Evolutionary conservation across 225 moss, liverwort and hornwort genomes (phyloP).

Genomic region (Anthoceros angustus): DNA sequence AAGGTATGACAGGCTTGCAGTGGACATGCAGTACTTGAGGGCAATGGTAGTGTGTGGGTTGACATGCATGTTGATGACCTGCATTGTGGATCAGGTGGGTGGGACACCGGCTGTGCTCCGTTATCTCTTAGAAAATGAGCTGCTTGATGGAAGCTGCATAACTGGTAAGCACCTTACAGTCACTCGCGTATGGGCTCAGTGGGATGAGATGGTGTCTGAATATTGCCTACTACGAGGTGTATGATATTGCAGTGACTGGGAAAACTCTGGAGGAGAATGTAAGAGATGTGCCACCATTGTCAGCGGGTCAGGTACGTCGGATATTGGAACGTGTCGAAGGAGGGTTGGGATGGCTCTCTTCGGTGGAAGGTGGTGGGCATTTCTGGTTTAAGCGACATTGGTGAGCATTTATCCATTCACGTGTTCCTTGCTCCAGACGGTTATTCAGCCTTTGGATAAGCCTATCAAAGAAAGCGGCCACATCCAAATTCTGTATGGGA

Average conservation of each 20-base stretch:
- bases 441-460: constrained; percentile 44
- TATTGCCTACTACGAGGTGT: not conserved
- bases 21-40: not conserved
- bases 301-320: constrained; percentile 39
- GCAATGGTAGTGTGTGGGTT: not conserved
- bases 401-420: not conserved
- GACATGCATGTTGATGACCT: not conserved
- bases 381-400: no score
- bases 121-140: constrained; percentile 44
- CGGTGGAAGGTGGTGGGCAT: not conserved
- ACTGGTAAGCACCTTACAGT: constrained; percentile 21
- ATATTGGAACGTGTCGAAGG: not conserved
- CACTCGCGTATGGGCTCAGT: not conserved
- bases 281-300: constrained; percentile 41
- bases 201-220: not conserved
- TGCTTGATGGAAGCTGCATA: constrained; percentile 69
- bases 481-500: constrained; percentile 79
- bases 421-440: constrained; percentile 13
- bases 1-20: constrained; percentile 17
- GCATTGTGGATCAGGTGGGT: constrained; percentile 28
- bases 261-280: constrained; percentile 76
- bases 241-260: constrained; percentile 39
- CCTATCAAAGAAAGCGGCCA: constrained; percentile 80
- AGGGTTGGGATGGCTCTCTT: not conserved
- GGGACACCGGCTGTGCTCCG: constrained; percentile 77